Evolutionary conservation across 805 yeast genomes (phyloP), one percentile per base, ranked within the genome.

Genomic region (Candida multigemmis): DNA sequence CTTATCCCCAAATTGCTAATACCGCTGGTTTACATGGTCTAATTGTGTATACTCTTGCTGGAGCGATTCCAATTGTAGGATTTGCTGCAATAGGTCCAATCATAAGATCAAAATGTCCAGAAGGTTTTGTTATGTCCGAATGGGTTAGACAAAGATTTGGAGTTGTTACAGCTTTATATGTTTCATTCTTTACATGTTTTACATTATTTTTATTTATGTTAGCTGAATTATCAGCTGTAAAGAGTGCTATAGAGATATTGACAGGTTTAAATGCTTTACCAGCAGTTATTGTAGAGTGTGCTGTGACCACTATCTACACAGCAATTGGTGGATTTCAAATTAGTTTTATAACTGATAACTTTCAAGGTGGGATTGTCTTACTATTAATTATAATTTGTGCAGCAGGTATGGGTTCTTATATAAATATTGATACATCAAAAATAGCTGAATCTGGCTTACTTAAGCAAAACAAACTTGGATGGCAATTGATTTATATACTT

Each of bases 91-190:
- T 82, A 32, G 96, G 96, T 1, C 96, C 96, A 1, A 47, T 74
- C 7, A 77, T 87, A 33, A 65, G 95, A 37, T 68, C 61, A 33
- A 68, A 70, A 39, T 82, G 94, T 40, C 96, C 96, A 0, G 73
- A 82, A 6, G 96, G 96, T 3, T 87, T 87, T 49, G 86, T 87
- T 15, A 58, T 87, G 40, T 85, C 95, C 4, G 95, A 87, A 48
- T 87, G 96, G 96, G 89, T 84, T n/a, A 71, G 83, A 45, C 72
- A 71, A 24, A 62, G 96, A 40, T 87, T 68, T 48, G 96, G 96
- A 2, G 47, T 64, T 4, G 53, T 77, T 10, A 65, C 94, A 3
- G 80, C 84, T 1, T 56, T 84, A 38, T 82, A 84, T 40, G 54
- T 87, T 24, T 77, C 93, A 9, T 74, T 74, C 24, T 83, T 86